Evolutionary conservation across 164 flowering plant genomes (phyloP).

Genomic region (Aristolochia contorta): DNA sequence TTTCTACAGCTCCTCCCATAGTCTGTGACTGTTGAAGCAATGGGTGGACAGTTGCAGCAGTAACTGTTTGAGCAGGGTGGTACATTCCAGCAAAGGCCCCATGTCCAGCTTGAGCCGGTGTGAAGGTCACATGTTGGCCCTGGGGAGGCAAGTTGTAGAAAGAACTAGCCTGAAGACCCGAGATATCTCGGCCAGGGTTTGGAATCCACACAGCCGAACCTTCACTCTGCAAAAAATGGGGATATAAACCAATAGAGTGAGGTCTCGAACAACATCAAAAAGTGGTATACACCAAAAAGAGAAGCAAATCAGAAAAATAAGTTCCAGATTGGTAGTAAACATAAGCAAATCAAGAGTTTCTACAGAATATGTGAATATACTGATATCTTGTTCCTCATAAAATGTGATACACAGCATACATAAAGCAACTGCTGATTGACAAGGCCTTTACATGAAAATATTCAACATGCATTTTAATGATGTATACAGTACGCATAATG

Average conservation of each 20-base stretch:
- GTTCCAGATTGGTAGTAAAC: too few species aligned
- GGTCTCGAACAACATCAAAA: too few species aligned
- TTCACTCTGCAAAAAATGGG: slow-evolving; percentile 54
- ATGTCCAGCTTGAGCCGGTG: slow-evolving; percentile 64
- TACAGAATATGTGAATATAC: too few species aligned
- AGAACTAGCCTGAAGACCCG: slow-evolving; percentile 55
- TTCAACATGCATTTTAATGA: too few species aligned
- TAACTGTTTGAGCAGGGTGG: slow-evolving; percentile 63
- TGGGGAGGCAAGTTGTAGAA: slow-evolving; percentile 81
- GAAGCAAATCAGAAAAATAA: too few species aligned
- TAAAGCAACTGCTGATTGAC: too few species aligned
- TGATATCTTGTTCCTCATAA: too few species aligned
- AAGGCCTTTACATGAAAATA: too few species aligned
- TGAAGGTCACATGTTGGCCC: slow-evolving; percentile 67
- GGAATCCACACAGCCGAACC: slow-evolving; percentile 78
- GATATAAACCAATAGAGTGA: not conserved
- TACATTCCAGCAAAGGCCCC: slow-evolving; percentile 61
- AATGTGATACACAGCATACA: too few species aligned
- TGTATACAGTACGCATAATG: too few species aligned
- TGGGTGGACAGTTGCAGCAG: slow-evolving; percentile 59
- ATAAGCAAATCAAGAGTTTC: too few species aligned
- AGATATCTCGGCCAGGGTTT: slow-evolving; percentile 56
- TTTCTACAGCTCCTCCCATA: slow-evolving; percentile 63
- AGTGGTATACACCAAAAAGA: too few species aligned
- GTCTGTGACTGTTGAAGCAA: slow-evolving; percentile 76